These are phyloP conservation scores for Pseudoscleropodium purum DNA, from an alignment of 225 moss, liverwort and hornwort genomes.

Conservation along the genomic window DNA sequence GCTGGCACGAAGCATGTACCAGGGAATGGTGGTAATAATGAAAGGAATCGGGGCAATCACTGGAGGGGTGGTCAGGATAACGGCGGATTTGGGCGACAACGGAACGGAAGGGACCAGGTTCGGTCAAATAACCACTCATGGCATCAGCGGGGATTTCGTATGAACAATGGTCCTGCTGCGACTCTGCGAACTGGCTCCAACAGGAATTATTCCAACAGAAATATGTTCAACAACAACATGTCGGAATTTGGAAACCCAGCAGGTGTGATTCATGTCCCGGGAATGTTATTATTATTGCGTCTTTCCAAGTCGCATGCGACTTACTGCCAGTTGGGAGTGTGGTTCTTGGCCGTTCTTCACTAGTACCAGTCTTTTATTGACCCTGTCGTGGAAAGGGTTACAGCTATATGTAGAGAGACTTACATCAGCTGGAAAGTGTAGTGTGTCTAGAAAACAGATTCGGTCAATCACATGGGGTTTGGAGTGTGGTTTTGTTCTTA, in stretches of 20 bases:
- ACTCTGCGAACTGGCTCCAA: conserved; percentile 55
- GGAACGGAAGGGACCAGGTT: conserved; percentile 61
- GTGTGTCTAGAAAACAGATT: background rate
- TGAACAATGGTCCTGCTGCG: conserved; percentile 48
- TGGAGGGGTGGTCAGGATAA: conserved; percentile 55
- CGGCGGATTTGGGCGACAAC: conserved; percentile 37
- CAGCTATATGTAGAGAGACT: background rate
- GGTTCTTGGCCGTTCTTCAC: background rate
- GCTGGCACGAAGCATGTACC: conserved; percentile 25
- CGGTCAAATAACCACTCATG: conserved; percentile 63
- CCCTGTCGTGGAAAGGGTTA: background rate
- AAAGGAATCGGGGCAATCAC: conserved; percentile 46
- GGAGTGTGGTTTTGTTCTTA: background rate
- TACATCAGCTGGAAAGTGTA: background rate
- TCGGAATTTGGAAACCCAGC: conserved; percentile 62
- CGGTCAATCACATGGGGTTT: background rate
- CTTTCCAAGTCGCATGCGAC: background rate
- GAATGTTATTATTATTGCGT: background rate
- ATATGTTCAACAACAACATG: conserved; percentile 42
- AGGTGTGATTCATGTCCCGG: conserved; percentile 42
- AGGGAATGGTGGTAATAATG: conserved; percentile 37
- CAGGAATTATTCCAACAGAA: conserved; percentile 61
- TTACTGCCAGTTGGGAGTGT: background rate
- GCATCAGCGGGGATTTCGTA: conserved; percentile 66
- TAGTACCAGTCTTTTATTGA: background rate